Evolutionary conservation across 1,284 basidiomycete species (phyloP).

Genomic region (Rhodotorula sp.): DNA sequence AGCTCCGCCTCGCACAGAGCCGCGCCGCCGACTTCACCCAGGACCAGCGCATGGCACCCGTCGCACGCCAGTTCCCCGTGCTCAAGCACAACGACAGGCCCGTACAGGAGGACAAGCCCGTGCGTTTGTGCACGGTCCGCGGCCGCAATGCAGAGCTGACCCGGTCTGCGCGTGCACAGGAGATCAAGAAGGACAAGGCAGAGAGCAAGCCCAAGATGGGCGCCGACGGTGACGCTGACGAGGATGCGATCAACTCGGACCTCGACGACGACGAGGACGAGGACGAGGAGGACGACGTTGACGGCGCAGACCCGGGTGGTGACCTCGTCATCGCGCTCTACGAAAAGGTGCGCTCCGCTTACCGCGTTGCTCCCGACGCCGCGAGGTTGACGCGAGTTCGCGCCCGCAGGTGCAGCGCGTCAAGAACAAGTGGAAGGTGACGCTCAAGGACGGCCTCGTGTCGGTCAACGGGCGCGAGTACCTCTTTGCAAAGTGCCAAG

Average conservation of each 20-base stretch:
- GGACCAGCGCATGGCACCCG: constrained; percentile 47
- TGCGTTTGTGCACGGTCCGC: background rate
- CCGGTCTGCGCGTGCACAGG: background rate
- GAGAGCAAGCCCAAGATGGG: constrained; percentile 9
- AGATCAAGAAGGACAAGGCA: constrained; percentile 4
- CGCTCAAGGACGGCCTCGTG: constrained; percentile 98
- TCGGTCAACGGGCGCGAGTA: constrained; percentile 97
- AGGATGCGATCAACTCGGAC: constrained; percentile 92
- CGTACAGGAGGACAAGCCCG: constrained; percentile 1
- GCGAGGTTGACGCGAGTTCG: constrained; percentile 64
- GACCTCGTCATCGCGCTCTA: constrained; percentile 99
- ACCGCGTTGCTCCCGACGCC: background rate
- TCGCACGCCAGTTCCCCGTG: constrained; percentile 33
- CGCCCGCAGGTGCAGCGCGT: constrained; percentile 94
- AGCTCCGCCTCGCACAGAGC: constrained; percentile 84
- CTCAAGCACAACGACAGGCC: constrained; percentile 7
- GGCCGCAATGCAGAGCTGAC: background rate
- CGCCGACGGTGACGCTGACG: constrained; percentile 35
- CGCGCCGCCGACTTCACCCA: constrained; percentile 83
- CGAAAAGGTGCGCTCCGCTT: constrained; percentile 83
- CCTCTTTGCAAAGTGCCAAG: constrained; percentile 89
- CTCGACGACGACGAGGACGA: constrained; percentile 78
- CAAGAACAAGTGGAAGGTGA: constrained; percentile 99
- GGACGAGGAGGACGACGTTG: constrained; percentile 71
- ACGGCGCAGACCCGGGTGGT: constrained; percentile 58